These are phyloP conservation scores for Auriscalpium vulgare DNA, from an alignment of 768 basidiomycete genomes.

Conservation along the genomic window DNA sequence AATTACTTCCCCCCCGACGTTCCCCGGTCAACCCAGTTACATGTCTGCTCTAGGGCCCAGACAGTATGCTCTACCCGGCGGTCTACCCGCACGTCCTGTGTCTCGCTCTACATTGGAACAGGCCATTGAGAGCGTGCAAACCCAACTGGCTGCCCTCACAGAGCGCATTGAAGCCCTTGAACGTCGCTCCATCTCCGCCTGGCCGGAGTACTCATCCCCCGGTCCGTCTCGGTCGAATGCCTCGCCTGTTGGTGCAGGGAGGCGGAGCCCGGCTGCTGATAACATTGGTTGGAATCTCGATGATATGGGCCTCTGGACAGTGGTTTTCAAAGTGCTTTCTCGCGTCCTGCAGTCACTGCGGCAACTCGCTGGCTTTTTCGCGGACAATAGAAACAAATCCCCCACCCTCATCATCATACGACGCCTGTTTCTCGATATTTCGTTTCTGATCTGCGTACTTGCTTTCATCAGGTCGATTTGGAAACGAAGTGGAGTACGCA, in stretches of 20 bases:
- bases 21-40: slow-evolving; percentile 2
- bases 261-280: slow-evolving; percentile 15
- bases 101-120: slow-evolving; percentile 57
- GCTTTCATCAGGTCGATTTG: slow-evolving; percentile 50
- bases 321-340: slow-evolving; percentile 58
- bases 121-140: slow-evolving; percentile 74
- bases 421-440: slow-evolving; percentile 69
- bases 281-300: slow-evolving; percentile 19
- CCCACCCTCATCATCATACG: slow-evolving; percentile 63
- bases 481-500: slow-evolving; percentile 60
- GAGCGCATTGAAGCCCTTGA: slow-evolving; percentile 65
- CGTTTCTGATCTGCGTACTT: slow-evolving; percentile 63
- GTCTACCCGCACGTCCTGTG: slow-evolving; percentile 31
- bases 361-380: slow-evolving; percentile 49
- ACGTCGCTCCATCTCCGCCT: slow-evolving; percentile 15
- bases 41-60: slow-evolving; percentile 10
- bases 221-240: slow-evolving; percentile 22
- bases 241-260: slow-evolving; percentile 11
- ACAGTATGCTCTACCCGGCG: slow-evolving; percentile 11
- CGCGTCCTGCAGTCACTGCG: slow-evolving; percentile 41
- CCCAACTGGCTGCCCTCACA: slow-evolving; percentile 71
- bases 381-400: slow-evolving; percentile 49
- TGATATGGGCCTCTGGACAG: slow-evolving; percentile 79
- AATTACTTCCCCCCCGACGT: slow-evolving; percentile 1
- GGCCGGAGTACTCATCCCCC: slow-evolving; percentile 28